A percentile compares a stretch with the other conserved stretches of the same genome.
Evolutionary conservation across 768 basidiomycete genomes (phyloP).

Genomic region (Astraeus odoratus): DNA sequence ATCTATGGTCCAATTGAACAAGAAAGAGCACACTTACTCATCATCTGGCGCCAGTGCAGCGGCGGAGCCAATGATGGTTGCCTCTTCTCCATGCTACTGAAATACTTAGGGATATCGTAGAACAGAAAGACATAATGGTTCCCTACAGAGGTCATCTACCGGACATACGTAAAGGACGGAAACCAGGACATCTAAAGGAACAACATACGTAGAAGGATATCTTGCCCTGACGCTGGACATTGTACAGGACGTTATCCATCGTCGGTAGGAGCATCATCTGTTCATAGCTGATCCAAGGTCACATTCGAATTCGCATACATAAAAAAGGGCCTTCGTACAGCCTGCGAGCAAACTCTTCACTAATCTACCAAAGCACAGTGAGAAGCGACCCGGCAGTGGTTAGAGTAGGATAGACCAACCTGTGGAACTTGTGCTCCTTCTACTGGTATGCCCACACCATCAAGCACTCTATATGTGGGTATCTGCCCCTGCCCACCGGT

Average conservation of each 20-base stretch:
- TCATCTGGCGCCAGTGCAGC: slow-evolving; percentile 78
- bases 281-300: slow-evolving; percentile 46
- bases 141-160: slow-evolving; percentile 80
- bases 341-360: slow-evolving; percentile 56
- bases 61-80: slow-evolving; percentile 82
- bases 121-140: neutral
- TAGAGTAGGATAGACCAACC: slow-evolving; percentile 33
- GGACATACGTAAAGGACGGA: neutral
- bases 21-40: slow-evolving; percentile 50
- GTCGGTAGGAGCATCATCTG: slow-evolving; percentile 76
- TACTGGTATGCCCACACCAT: slow-evolving; percentile 67
- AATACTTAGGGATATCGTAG: slow-evolving; percentile 3
- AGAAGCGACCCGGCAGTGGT: neutral
- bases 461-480: slow-evolving; percentile 82
- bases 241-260: slow-evolving; percentile 83
- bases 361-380: slow-evolving; percentile 41
- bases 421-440: slow-evolving; percentile 73
- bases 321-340: slow-evolving; percentile 34
- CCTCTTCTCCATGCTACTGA: slow-evolving; percentile 81
- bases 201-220: slow-evolving; percentile 79
- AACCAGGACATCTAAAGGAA: slow-evolving; percentile 1
- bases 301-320: neutral
- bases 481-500: slow-evolving; percentile 55
- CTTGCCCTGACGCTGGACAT: slow-evolving; percentile 90
- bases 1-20: neutral